These are phyloP conservation scores for Kernera saxatilis DNA, from an alignment of 345 rosid genomes.

Conservation along the genomic window DNA sequence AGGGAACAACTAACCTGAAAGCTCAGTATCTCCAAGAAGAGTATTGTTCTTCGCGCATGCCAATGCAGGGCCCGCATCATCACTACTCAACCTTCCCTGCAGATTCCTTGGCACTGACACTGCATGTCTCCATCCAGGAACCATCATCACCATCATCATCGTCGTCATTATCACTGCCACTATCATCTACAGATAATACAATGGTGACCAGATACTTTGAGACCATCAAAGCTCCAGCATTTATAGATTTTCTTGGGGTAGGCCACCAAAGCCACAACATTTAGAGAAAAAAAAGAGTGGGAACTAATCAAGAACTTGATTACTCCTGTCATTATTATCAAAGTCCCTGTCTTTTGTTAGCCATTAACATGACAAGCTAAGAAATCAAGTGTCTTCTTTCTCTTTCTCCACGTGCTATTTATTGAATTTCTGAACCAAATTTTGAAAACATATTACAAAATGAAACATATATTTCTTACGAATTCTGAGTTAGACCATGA, in stretches of 20 bases:
- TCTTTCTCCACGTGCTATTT: constrained; percentile 1
- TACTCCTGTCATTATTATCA: constrained; percentile 11
- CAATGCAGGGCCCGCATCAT: constrained; percentile 32
- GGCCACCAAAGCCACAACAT: constrained; percentile 26
- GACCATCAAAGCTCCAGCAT: constrained; percentile 34
- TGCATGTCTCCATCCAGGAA: constrained; percentile 39
- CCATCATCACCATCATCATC: constrained; percentile 31
- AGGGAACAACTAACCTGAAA: constrained; percentile 15
- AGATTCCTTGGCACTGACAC: constrained; percentile 39
- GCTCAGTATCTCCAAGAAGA: constrained; percentile 14
- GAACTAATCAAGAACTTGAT: constrained; percentile 13
- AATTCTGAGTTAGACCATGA: neutral
- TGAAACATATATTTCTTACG: neutral
- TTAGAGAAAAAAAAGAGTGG: neutral
- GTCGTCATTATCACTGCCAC: constrained; percentile 10
- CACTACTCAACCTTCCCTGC: constrained; percentile 30
- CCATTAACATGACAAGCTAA: neutral
- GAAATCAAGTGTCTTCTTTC: neutral
- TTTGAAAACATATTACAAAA: neutral
- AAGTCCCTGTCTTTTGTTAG: constrained; percentile 1
- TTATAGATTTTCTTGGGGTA: constrained; percentile 62
- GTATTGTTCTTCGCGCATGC: constrained; percentile 17
- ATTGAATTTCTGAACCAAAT: neutral
- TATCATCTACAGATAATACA: constrained; percentile 29
- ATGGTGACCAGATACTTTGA: constrained; percentile 17